Conservation (phyloP, 768 basidiomycete genomes). For the Russula foetens region DNA sequence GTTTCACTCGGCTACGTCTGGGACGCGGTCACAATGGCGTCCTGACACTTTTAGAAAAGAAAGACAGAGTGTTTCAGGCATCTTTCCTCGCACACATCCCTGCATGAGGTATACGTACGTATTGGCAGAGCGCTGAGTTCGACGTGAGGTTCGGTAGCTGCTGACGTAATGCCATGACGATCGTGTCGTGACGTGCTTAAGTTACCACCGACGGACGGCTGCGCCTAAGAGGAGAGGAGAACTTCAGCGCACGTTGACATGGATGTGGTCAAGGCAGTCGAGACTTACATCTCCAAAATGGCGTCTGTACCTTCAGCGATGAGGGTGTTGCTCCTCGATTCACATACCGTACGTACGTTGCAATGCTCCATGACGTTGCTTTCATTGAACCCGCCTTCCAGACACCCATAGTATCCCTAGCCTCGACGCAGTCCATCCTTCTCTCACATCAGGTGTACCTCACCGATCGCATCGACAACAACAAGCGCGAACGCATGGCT, state of each 20-base stretch:
- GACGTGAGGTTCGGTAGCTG: neutral
- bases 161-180: neutral
- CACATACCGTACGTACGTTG: constrained; percentile 79
- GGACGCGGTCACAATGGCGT: no score
- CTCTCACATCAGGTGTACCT: constrained; percentile 96
- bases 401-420: constrained; percentile 94
- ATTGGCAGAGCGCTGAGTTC: no score
- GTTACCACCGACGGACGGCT: no score
- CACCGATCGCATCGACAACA: constrained; percentile 96
- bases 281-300: constrained; percentile 87
- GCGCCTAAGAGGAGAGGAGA: neutral
- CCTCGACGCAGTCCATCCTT: constrained; percentile 88
- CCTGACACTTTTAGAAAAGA: no score
- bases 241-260: constrained; percentile 33
- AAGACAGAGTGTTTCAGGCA: no score
- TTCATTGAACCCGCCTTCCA: constrained; percentile 23
- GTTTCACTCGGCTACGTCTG: no score
- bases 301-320: constrained; percentile 79
- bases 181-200: neutral
- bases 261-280: constrained; percentile 94
- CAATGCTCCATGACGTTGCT: neutral
- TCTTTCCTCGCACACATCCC: no score
- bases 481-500: constrained; percentile 80
- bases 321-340: constrained; percentile 93
- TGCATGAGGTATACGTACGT: no score